Conservation (phyloP, 352 stramenopile genomes). For the Pythium folliculosum region DNA sequence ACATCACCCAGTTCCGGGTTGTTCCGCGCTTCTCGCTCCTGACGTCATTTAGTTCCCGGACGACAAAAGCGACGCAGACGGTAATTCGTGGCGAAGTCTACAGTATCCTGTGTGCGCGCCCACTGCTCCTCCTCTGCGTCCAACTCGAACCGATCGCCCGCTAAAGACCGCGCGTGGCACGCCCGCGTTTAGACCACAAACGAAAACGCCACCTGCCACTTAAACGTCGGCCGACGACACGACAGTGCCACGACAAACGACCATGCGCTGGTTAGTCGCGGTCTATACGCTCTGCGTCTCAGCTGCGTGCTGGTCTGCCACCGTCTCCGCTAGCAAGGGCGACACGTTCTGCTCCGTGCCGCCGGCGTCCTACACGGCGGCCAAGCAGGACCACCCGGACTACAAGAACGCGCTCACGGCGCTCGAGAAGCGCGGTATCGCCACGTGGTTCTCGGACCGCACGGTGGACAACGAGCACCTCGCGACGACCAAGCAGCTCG, state of each 20-base stretch:
- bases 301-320: background rate
- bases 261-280: slow-evolving; percentile 12
- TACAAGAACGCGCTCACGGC: slow-evolving; percentile 47
- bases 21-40: too few relatives aligned
- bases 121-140: too few relatives aligned
- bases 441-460: slow-evolving; percentile 58
- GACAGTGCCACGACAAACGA: background rate
- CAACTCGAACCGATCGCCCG: background rate
- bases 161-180: background rate
- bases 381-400: slow-evolving; percentile 44
- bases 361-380: slow-evolving; percentile 43
- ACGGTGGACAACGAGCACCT: slow-evolving; percentile 37
- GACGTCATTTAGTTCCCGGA: too few relatives aligned
- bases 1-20: background rate
- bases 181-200: background rate
- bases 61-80: too few relatives aligned
- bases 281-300: background rate
- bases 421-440: slow-evolving; percentile 48
- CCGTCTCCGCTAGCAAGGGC: slow-evolving; percentile 12
- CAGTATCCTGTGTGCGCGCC: too few relatives aligned
- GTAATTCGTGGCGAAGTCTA: too few relatives aligned
- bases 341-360: slow-evolving; percentile 54
- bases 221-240: background rate
- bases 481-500: slow-evolving; percentile 34
- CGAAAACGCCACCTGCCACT: slow-evolving; percentile 1